Evolutionary conservation across 2,329 filamentous ascomycete genomes (phyloP).

Genomic region (Rosellinia necatrix): DNA sequence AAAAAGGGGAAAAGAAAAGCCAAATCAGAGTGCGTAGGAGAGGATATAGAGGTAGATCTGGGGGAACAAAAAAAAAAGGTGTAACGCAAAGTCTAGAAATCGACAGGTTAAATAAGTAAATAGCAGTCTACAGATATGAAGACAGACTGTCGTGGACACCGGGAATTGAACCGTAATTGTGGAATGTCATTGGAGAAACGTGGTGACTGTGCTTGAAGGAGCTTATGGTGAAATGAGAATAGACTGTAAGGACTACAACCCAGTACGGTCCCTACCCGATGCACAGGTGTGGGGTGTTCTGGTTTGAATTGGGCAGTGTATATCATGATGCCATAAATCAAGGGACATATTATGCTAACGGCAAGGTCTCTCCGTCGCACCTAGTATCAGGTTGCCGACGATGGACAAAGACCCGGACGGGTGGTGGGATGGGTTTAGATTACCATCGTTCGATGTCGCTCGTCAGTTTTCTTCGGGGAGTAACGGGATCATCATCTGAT

Average conservation of each 20-base stretch:
- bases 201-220: constrained; percentile 9
- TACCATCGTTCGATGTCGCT: constrained; percentile 19
- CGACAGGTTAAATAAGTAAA: constrained; percentile 1
- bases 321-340: constrained; percentile 6
- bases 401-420: constrained; percentile 12
- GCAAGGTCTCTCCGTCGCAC: constrained; percentile 13
- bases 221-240: too few species aligned
- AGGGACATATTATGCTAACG: background rate
- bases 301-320: constrained; percentile 14
- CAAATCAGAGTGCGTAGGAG: too few species aligned
- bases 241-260: constrained; percentile 10
- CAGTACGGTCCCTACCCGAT: constrained; percentile 7
- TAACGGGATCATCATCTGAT: constrained; percentile 22
- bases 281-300: constrained; percentile 21
- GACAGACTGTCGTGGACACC: background rate
- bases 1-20: background rate
- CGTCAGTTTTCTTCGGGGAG: constrained; percentile 15
- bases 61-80: constrained; percentile 1
- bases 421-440: constrained; percentile 20
- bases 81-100: background rate
- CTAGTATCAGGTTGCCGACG: constrained; percentile 6
- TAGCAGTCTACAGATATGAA: background rate
- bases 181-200: constrained; percentile 9
- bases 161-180: constrained; percentile 5
- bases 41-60: too few species aligned